Evolutionary conservation across 2,329 filamentous ascomycete species (phyloP), one percentile per base, ranked within the genome.

Genomic region (Alternaria gansuensis): DNA sequence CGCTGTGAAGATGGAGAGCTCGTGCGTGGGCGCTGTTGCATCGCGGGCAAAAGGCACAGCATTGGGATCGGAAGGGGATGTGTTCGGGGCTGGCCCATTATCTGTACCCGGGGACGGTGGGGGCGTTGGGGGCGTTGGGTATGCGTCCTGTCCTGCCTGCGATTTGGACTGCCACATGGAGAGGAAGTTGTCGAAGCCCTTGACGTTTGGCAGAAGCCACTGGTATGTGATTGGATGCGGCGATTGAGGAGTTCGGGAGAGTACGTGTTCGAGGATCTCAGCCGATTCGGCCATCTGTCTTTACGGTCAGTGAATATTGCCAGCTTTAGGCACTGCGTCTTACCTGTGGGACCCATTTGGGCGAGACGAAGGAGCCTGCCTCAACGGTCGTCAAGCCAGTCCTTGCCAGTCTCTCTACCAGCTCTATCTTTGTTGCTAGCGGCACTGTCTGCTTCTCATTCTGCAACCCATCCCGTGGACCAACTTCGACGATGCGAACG

Each of bases 311-410:
- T 46, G 3, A 89, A 88, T 54, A 11, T 57, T 33, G 10, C 41
- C 9, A 28, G 23, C 14, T 46, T 43, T 4, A 13, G 26, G 7
- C 10, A 23, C 14, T 36, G 14, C n/a, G 6, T 37, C 64, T 56
- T 5, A 92, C 87, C 83, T 95, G 92, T 3, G 92, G 92, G 49
- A 93, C 88, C 86, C 90, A 93, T 85, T 91, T 92, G 1, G 92
- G 90, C 45, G 90, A 86, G 9, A 96, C 92, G 71, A 96, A 92
- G 1, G 90, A 91, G 0, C 91, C 92, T 17, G 90, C 88, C 76
- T 96, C 92, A 62, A 96, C 94, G 3, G 88, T 88, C 5, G 81
- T 80, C 40, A 95, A 75, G 0, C 92, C 92, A 0, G 90, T 90
- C 63, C 80, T 80, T 33, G 88, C 86, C 61, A 96, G 80, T 60